Percentiles rank a stretch among this genome's conserved stretches.
These are phyloP conservation scores for Orychophragmus violaceus DNA, from an alignment of 345 rosid species.

Conservation along the genomic window DNA sequence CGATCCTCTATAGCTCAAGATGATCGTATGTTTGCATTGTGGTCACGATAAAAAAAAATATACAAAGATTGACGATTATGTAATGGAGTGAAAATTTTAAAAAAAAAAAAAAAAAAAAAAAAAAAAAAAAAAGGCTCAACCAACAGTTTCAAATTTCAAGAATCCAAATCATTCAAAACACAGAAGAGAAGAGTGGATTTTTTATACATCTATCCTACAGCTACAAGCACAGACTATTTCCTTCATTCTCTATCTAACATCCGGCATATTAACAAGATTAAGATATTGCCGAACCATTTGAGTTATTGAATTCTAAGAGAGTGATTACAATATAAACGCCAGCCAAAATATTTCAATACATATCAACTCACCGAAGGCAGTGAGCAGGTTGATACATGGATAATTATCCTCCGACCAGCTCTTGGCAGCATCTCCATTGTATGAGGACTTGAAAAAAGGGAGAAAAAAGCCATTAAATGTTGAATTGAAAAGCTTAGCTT, in stretches of 20 bases:
- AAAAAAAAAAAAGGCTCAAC: background rate
- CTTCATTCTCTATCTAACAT: slow-evolving; percentile 22
- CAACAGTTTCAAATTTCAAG: background rate
- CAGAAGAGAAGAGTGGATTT: background rate
- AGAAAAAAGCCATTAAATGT: no score
- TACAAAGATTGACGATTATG: background rate
- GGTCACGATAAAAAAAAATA: background rate
- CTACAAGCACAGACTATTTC: slow-evolving; percentile 25
- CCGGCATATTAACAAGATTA: no score
- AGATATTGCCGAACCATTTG: no score
- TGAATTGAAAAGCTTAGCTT: background rate
- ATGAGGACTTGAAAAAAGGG: background rate
- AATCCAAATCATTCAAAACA: background rate
- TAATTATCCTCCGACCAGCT: background rate
- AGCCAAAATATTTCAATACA: no score
- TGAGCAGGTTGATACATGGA: background rate
- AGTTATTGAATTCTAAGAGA: no score
- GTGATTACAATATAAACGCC: no score
- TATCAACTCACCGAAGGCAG: background rate
- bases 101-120: no score
- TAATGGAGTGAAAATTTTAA: no score
- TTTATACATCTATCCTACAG: slow-evolving; percentile 18
- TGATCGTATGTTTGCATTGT: background rate
- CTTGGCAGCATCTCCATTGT: background rate
- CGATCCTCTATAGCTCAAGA: background rate